Percentiles rank a stretch among this genome's conserved stretches.
These are phyloP conservation scores for Coprinopsis strossmayeri DNA, from an alignment of 768 basidiomycete species.

Conservation along the genomic window DNA sequence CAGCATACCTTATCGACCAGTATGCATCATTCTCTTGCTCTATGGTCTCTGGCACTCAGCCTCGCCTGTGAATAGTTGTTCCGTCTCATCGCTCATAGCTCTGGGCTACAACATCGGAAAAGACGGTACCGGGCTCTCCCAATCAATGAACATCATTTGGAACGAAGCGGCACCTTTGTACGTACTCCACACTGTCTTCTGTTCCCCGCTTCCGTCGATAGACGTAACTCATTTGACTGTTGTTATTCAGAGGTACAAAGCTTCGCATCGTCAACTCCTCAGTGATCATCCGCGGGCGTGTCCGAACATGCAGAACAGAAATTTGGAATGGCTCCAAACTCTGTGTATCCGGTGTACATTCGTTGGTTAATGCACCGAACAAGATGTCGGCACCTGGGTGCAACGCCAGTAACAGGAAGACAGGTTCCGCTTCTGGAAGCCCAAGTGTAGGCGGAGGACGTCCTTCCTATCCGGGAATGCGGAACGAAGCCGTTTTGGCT, in stretches of 20 bases:
- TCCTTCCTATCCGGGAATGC: too few species aligned
- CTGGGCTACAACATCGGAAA: slow-evolving; percentile 32
- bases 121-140: slow-evolving; percentile 41
- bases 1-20: slow-evolving; percentile 51
- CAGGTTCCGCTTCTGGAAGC: too few species aligned
- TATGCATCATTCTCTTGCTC: background rate
- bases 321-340: slow-evolving; percentile 32
- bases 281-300: slow-evolving; percentile 32
- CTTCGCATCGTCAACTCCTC: slow-evolving; percentile 36
- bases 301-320: slow-evolving; percentile 38
- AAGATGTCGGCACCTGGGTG: slow-evolving; percentile 4
- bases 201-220: too few species aligned
- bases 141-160: slow-evolving; percentile 46
- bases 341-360: slow-evolving; percentile 39
- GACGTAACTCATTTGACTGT: background rate
- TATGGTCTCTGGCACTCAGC: background rate
- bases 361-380: slow-evolving; percentile 24
- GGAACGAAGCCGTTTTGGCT: background rate
- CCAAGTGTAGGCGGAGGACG: too few species aligned
- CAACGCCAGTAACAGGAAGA: too few species aligned
- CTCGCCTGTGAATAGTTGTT: slow-evolving; percentile 26
- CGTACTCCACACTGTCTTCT: too few species aligned
- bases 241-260: slow-evolving; percentile 29
- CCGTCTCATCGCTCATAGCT: slow-evolving; percentile 34
- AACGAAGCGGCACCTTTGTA: slow-evolving; percentile 27